Percentiles rank a stretch among this genome's conserved stretches.
Conservation (phyloP, 345 rosid species). For the Angophora floribunda region DNA sequence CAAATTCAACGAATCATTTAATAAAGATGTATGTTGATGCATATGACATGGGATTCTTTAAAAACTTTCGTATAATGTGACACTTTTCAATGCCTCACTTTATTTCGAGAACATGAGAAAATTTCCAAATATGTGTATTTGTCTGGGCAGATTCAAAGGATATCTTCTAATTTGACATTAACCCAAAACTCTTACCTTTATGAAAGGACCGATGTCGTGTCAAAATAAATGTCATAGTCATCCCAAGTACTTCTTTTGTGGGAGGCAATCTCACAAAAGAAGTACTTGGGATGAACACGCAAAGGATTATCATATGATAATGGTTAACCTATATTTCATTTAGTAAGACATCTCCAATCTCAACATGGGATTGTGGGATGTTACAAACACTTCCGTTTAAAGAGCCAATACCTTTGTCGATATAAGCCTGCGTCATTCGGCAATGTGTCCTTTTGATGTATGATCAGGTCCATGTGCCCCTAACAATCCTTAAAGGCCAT, state of each 20-base stretch:
- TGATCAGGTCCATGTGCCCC: not conserved
- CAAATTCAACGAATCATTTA: not conserved
- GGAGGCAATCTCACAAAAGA: not conserved
- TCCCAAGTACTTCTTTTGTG: no score
- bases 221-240: no score
- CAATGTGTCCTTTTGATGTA: not conserved
- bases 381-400: not conserved
- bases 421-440: not conserved
- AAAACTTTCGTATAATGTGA: not conserved
- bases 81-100: not conserved
- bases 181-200: not conserved
- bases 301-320: not conserved
- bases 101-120: accelerated
- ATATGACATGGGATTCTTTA: not conserved
- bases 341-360: not conserved
- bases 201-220: not conserved
- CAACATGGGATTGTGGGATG: accelerated
- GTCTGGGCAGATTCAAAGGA: not conserved
- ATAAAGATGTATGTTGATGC: not conserved
- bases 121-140: accelerated
- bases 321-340: not conserved
- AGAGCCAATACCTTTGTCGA: accelerated
- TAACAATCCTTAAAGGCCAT: accelerated
- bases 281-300: not conserved
- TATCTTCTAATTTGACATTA: not conserved